A percentile compares a stretch with the other conserved stretches of the same genome.
phyloP scores from a whole-genome alignment of 768 basidiomycete genomes.

The Naematelia aurantialba region DNA sequence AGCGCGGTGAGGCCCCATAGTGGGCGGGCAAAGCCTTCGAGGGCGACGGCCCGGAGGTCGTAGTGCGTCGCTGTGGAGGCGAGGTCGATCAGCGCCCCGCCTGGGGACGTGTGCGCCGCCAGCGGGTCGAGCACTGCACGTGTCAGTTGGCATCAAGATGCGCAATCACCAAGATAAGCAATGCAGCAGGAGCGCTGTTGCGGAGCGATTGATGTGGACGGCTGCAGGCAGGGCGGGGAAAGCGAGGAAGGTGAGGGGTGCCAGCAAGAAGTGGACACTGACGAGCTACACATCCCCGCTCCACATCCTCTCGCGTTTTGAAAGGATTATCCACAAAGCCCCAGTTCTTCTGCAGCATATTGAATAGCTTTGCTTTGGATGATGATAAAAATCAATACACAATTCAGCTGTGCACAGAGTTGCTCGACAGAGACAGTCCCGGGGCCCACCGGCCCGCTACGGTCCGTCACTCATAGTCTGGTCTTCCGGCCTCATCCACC shows the following conservation, averaged over 20 bases:
- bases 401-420: too few species aligned
- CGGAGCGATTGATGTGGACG: too few species aligned
- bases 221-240: too few species aligned
- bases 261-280: slow-evolving; percentile 9
- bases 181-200: too few species aligned
- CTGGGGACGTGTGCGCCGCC: slow-evolving; percentile 65
- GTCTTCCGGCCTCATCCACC: too few species aligned
- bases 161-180: too few species aligned
- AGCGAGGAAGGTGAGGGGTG: background rate
- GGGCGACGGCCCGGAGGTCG: slow-evolving; percentile 64
- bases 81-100: slow-evolving; percentile 67
- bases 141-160: too few species aligned
- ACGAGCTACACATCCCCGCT: slow-evolving; percentile 55
- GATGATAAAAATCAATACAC: background rate
- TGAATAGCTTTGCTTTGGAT: slow-evolving; percentile 6
- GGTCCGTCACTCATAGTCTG: too few species aligned
- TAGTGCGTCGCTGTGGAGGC: slow-evolving; percentile 67
- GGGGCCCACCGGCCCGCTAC: background rate
- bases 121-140: slow-evolving; percentile 62
- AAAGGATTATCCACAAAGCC: slow-evolving; percentile 57
- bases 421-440: too few species aligned
- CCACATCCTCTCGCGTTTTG: slow-evolving; percentile 61
- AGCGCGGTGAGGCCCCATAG: slow-evolving; percentile 71
- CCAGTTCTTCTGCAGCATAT: slow-evolving; percentile 35
- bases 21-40: slow-evolving; percentile 72